Base-by-base conservation (phyloP, 345 rosid genomes). In the Bruguiera gymnorhiza region DNA sequence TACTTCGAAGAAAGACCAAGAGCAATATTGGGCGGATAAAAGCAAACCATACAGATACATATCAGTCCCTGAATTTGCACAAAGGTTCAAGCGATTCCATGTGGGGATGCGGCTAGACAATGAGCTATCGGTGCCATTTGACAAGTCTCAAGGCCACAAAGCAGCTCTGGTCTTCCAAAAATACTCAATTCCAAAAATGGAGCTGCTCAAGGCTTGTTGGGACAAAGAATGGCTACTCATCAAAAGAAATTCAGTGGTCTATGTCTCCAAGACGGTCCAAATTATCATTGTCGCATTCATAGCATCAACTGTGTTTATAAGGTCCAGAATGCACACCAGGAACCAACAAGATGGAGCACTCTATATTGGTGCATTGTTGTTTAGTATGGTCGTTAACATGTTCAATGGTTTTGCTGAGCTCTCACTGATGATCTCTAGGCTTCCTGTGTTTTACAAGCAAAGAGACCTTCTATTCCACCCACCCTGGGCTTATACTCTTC, bases 401-500 rank as follows among this genome's bases (percentile, higher is more conserved):
- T 71, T 65, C 36, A 83, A 86, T 79, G 86, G 90, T 54, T 60
- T 80, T 59, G 82, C 85, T 59, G 90, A 86, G 70, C 75, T 84
- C 7, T 60, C 80, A 30, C 37, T 82, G 70, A 86, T 82, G 23
- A 29, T 82, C 63, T 66, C 60, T 6, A 84, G 87, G 27, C 78
- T 86, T 32, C 82, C 82, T 0, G 79, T 83, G 9, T 68, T 84
- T 34, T 62, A 84, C 80, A 86, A 81, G 62, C 90, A 86, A 62
- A 79, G 76, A 48, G 78, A 69, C 32, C 76, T 76, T 21, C 67
- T 61, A 31, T 68, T 84, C 30, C 82, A 81, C 63, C 86, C 85
- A 7, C 80, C 88, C 8, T 86, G 90, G 90, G 83, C 86, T 13
- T 86, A 74, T 56, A 74, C 88, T 24, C 56, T 84, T 16, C 86